Conservation (phyloP, 805 yeast species). For the Yarrowia bubula region DNA sequence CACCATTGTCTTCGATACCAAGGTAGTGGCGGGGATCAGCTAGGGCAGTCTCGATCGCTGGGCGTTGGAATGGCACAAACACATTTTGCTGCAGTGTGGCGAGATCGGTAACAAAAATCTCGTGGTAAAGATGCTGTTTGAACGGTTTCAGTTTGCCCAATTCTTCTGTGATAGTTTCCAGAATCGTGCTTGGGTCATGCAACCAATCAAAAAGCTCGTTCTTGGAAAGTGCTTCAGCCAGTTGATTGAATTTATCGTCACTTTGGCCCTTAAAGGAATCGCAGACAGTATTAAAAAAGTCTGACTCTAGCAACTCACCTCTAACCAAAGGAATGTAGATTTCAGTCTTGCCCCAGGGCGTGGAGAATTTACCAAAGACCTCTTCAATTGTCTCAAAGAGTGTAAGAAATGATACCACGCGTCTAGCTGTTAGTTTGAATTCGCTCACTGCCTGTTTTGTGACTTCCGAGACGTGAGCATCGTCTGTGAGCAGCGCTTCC, state of each 20-base stretch:
- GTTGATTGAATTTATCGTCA: background rate
- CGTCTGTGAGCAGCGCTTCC: constrained; percentile 25
- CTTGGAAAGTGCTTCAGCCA: background rate
- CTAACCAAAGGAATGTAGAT: constrained; percentile 1
- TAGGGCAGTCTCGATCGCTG: constrained; percentile 44
- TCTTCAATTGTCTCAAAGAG: background rate
- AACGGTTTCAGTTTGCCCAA: constrained; percentile 25
- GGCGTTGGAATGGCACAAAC: constrained; percentile 48
- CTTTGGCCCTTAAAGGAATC: background rate
- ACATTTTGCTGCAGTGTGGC: constrained; percentile 39
- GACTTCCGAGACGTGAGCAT: constrained; percentile 8
- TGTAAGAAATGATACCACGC: constrained; percentile 4
- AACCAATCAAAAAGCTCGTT: constrained; percentile 8
- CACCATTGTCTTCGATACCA: constrained; percentile 31
- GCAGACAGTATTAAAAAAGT: background rate
- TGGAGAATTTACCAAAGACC: background rate
- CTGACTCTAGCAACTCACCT: background rate
- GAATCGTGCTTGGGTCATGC: background rate
- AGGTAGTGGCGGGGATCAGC: constrained; percentile 43
- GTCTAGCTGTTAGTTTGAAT: constrained; percentile 29
- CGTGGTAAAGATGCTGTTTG: constrained; percentile 41
- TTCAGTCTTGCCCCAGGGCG: background rate
- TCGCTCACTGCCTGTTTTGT: constrained; percentile 29
- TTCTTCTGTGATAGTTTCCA: background rate
- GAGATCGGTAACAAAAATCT: constrained; percentile 45